Evolutionary conservation across 176 grass and related monocot genomes (phyloP).

Genomic region (Carex kokanica): DNA sequence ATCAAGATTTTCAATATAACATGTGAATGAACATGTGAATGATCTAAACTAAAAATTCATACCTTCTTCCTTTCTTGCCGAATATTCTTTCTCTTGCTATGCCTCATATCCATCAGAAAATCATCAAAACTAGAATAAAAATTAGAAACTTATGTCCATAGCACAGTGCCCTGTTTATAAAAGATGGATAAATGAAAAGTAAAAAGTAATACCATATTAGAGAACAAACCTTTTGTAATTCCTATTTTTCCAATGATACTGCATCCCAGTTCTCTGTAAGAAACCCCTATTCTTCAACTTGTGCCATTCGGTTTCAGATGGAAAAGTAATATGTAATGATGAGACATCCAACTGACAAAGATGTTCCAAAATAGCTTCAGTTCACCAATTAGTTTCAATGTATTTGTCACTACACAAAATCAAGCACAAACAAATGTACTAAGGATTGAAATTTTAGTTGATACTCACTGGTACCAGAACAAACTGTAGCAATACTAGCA

Average conservation of each 20-base stretch:
- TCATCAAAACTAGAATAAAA: slow-evolving; percentile 74
- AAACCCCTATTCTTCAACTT: slow-evolving; percentile 71
- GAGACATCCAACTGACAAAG: slow-evolving; percentile 67
- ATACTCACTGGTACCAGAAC: not conserved
- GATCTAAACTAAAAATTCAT: not conserved
- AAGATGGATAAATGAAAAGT: not conserved
- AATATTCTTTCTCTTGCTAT: slow-evolving; percentile 86
- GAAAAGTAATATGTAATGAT: slow-evolving; percentile 94
- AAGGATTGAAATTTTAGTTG: not conserved
- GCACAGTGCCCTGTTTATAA: not conserved
- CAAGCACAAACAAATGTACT: not conserved
- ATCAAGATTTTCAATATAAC: not conserved
- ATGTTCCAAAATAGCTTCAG: slow-evolving; percentile 9
- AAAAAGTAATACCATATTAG: slow-evolving; percentile 1
- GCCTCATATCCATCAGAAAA: slow-evolving; percentile 97
- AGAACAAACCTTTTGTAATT: slow-evolving; percentile 73
- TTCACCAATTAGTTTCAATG: not conserved
- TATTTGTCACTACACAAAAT: not conserved
- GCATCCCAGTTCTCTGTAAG: slow-evolving; percentile 79
- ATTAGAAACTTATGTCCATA: slow-evolving; percentile 18
- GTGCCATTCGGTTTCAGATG: slow-evolving; percentile 78
- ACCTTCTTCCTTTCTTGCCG: slow-evolving; percentile 97
- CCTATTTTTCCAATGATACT: slow-evolving; percentile 96
- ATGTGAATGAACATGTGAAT: no score
- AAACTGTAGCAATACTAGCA: not conserved